These are phyloP conservation scores for Pichia sp. DNA, from an alignment of 1,139 yeast species.

Conservation along the genomic window DNA sequence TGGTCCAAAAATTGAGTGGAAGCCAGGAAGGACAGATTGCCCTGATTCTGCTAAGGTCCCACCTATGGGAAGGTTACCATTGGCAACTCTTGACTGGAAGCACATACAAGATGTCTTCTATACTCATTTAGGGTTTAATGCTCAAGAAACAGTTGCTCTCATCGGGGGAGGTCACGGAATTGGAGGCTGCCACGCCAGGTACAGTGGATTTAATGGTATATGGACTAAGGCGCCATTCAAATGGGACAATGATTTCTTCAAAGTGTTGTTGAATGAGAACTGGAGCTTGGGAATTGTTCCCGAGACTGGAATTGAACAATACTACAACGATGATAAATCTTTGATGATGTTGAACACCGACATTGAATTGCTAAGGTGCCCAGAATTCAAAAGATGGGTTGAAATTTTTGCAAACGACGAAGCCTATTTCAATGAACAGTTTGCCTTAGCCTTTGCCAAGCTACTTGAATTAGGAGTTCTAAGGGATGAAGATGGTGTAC, in stretches of 20 bases:
- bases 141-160: slow-evolving; percentile 58
- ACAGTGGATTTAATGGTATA: slow-evolving; percentile 44
- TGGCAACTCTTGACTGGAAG: slow-evolving; percentile 48
- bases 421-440: slow-evolving; percentile 66
- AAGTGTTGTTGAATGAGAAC: slow-evolving; percentile 32
- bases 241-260: slow-evolving; percentile 40
- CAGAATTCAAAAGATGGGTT: slow-evolving; percentile 61
- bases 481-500: slow-evolving; percentile 31
- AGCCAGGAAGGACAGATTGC: slow-evolving; percentile 60
- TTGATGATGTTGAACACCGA: slow-evolving; percentile 92
- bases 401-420: slow-evolving; percentile 69
- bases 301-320: slow-evolving; percentile 40
- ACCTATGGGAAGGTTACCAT: slow-evolving; percentile 59
- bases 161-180: slow-evolving; percentile 60
- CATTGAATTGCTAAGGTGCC: slow-evolving; percentile 65
- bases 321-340: slow-evolving; percentile 33
- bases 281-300: slow-evolving; percentile 39
- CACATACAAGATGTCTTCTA: slow-evolving; percentile 52
- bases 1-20: slow-evolving; percentile 57
- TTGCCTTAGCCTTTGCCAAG: slow-evolving; percentile 62
- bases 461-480: slow-evolving; percentile 70
- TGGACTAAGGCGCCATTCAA: slow-evolving; percentile 38
- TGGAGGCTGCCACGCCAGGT: slow-evolving; percentile 58
- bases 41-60: slow-evolving; percentile 49
- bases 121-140: slow-evolving; percentile 57